phyloP scores from a whole-genome alignment of 768 basidiomycete genomes.

The Flagelloscypha sp. region DNA sequence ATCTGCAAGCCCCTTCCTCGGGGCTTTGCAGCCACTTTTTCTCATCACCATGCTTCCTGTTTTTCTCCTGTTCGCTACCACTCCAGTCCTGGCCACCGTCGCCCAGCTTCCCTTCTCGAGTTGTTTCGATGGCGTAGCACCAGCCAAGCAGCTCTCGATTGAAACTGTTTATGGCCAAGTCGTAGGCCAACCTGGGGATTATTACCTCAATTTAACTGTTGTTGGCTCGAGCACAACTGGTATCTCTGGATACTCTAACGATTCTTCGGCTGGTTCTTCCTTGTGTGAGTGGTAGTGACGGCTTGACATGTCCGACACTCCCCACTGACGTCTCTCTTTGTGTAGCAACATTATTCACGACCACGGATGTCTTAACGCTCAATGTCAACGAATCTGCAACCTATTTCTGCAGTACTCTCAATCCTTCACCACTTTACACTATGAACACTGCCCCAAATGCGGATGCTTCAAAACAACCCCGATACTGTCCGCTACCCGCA shows the following conservation, averaged over 20 bases:
- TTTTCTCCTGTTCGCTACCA: slow-evolving; percentile 17
- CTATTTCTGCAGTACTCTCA: slow-evolving; percentile 71
- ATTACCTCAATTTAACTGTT: slow-evolving; percentile 62
- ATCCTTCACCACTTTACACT: slow-evolving; percentile 63
- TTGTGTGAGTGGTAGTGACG: slow-evolving; percentile 3
- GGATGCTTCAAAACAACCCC: too few relatives aligned
- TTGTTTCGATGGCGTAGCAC: slow-evolving; percentile 49
- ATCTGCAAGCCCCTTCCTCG: too few relatives aligned
- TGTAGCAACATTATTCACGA: slow-evolving; percentile 80
- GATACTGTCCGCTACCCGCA: slow-evolving; percentile 74
- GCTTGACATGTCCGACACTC: slow-evolving; percentile 4
- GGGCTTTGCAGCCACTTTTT: too few relatives aligned
- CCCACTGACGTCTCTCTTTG: slow-evolving; percentile 11
- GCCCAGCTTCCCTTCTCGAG: slow-evolving; percentile 56
- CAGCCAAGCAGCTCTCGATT: slow-evolving; percentile 47
- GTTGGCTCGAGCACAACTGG: slow-evolving; percentile 53
- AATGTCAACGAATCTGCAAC: slow-evolving; percentile 61
- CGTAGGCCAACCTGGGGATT: slow-evolving; percentile 31
- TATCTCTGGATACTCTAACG: slow-evolving; percentile 52
- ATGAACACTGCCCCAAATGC: slow-evolving; percentile 24
- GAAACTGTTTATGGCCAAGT: slow-evolving; percentile 70
- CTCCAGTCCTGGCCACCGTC: slow-evolving; percentile 40
- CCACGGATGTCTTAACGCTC: slow-evolving; percentile 74
- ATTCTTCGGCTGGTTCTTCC: slow-evolving; percentile 48
- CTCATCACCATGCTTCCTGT: slow-evolving; percentile 11